Conservation (phyloP, 2,329 filamentous ascomycete genomes). For the Gaeumannomyces sp. region DNA sequence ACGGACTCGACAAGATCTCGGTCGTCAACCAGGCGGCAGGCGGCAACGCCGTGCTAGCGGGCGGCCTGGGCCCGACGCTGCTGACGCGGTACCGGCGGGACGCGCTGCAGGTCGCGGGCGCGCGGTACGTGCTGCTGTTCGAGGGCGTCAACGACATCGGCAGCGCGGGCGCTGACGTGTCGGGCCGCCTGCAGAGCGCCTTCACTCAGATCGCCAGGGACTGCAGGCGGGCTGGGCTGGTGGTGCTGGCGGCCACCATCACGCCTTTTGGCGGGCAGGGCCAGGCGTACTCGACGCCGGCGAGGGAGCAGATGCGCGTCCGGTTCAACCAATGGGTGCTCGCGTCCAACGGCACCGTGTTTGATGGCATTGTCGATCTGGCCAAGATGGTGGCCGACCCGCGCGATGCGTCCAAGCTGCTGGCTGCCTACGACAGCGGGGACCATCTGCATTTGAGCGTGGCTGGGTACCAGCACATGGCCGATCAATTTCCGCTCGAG, state of each 20-base stretch:
- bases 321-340: slow-evolving; percentile 58
- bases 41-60: slow-evolving; percentile 58
- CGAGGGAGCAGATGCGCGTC: slow-evolving; percentile 49
- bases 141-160: slow-evolving; percentile 68
- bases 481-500: slow-evolving; percentile 49
- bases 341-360: slow-evolving; percentile 36
- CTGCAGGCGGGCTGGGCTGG: slow-evolving; percentile 46
- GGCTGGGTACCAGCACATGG: slow-evolving; percentile 53
- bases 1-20: slow-evolving; percentile 40
- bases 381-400: slow-evolving; percentile 49
- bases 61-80: slow-evolving; percentile 56
- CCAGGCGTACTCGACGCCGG: slow-evolving; percentile 48
- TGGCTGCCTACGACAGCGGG: slow-evolving; percentile 48
- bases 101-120: slow-evolving; percentile 49
- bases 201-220: slow-evolving; percentile 52
- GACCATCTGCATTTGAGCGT: slow-evolving; percentile 61
- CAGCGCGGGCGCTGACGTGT: slow-evolving; percentile 34
- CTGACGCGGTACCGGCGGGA: slow-evolving; percentile 58
- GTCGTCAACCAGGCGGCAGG: slow-evolving; percentile 62
- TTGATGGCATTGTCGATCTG: slow-evolving; percentile 59
- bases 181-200: slow-evolving; percentile 42
- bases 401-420: slow-evolving; percentile 40
- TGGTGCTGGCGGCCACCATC: slow-evolving; percentile 58
- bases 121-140: slow-evolving; percentile 58
- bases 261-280: slow-evolving; percentile 52